These are phyloP conservation scores for Candida pseudoviswanathii DNA, from an alignment of 1,139 yeast species.

Conservation along the genomic window DNA sequence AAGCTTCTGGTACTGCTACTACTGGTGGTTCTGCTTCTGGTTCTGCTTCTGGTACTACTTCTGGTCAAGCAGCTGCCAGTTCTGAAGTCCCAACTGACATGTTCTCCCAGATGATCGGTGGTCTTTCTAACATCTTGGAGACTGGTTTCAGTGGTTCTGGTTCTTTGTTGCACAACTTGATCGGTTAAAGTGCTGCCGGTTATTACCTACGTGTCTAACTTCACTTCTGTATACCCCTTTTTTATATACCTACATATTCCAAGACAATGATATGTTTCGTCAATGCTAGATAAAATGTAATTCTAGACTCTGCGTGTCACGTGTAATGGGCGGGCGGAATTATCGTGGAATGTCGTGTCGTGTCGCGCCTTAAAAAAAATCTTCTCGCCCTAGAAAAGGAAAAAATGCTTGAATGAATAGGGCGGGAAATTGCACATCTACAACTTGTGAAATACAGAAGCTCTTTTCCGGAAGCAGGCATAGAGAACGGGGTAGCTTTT, in stretches of 20 bases:
- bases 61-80: background rate
- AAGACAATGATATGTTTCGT: too few species aligned
- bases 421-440: background rate
- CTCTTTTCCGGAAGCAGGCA: background rate
- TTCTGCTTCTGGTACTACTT: background rate
- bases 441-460: too few species aligned
- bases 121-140: constrained; percentile 1
- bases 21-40: background rate
- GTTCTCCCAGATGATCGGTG: constrained; percentile 3
- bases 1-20: background rate
- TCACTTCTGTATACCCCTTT: background rate
- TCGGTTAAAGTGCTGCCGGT: background rate
- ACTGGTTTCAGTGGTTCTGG: constrained; percentile 1
- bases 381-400: background rate
- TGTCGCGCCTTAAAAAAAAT: background rate
- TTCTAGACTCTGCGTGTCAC: too few species aligned
- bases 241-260: background rate
- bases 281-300: too few species aligned
- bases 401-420: background rate
- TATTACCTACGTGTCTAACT: background rate
- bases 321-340: too few species aligned
- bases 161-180: constrained; percentile 1
- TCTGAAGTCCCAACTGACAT: constrained; percentile 1
- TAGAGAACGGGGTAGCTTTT: too few species aligned
- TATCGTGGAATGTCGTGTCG: background rate